Base-by-base conservation (phyloP, 768 basidiomycete species). In the Harrya chromipes region DNA sequence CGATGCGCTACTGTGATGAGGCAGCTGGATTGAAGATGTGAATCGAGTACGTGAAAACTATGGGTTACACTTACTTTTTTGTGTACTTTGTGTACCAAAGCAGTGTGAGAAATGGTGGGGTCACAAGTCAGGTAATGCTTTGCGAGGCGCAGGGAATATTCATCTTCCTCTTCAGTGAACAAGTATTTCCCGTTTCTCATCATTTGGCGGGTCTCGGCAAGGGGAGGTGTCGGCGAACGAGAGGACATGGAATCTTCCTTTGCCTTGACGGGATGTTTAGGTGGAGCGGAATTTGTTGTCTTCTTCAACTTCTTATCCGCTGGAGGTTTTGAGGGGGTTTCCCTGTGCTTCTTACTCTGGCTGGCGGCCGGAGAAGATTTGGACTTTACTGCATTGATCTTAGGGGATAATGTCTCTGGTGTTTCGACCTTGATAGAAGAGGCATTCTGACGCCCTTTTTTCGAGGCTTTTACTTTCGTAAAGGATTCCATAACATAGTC, bases 81-180 rank as follows among this genome's bases (percentile, higher is more conserved):
- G 50, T 73, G 55, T 13, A 84, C 46, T 34, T 68, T 72, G 20
- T 60, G 52, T 19, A 72, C 60, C 17, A 85, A 60, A 0, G 66
- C 64, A 11, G 46, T 60, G 4, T 61, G 59, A 13, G 78, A 69
- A 48, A 76, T 73, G 11, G 70, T 53, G 17, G 76, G 74, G 58
- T 87, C 78, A 19, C 74, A 70, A 42, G 70, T 68, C 24, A 82
- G 62, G 17, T 82, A 65, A 16, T 79, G 49, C 47, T 71, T 70
- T 1, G 72, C 67, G 60, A 83, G 81, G 19, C 54, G 56, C 31
- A 69, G 49, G 27, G 71, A 69, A 53, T 80, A 85, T 21, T 78
- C 71, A 12, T 69, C 63, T 52, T 88, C 86, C 13, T 64, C 69
- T 20, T 70, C 59, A 4, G 84, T 75, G 59, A 78, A 87, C 14